A percentile compares a stretch with the other conserved stretches of the same genome.
Conservation (phyloP, 768 basidiomycete genomes). For the Lactifluus pinguis region DNA sequence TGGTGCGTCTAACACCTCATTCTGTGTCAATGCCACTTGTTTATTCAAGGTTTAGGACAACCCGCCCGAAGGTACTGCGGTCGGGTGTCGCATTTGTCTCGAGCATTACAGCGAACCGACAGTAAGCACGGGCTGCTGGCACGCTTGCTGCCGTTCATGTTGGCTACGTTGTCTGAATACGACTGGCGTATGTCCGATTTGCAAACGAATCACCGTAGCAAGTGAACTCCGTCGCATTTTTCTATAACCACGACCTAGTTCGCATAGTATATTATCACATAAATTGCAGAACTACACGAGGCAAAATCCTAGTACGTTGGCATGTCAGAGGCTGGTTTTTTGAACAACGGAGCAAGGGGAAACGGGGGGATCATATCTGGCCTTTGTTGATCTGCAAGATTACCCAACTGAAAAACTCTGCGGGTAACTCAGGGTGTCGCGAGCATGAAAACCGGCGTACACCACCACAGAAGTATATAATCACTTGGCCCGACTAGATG, state of each 20-base stretch:
- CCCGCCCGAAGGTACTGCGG: conserved; percentile 21
- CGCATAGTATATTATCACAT: neutral
- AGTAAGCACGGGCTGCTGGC: conserved; percentile 80
- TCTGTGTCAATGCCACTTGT: conserved; percentile 29
- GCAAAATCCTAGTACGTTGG: neutral
- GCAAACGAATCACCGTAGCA: conserved; percentile 75
- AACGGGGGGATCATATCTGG: conserved; percentile 66
- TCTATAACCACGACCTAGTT: conserved; percentile 31
- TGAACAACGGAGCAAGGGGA: neutral
- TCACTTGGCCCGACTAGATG: conserved; percentile 4
- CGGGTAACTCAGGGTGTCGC: conserved; percentile 25
- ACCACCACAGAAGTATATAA: conserved; percentile 20
- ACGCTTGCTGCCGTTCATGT: conserved; percentile 74
- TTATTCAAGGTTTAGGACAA: neutral
- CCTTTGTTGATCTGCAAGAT: conserved; percentile 64
- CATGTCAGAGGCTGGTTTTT: neutral
- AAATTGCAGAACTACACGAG: neutral
- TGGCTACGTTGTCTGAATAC: conserved; percentile 80
- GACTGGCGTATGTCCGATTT: conserved; percentile 78
- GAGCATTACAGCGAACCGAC: conserved; percentile 74
- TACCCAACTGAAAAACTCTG: conserved; percentile 45
- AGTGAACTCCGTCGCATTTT: conserved; percentile 71
- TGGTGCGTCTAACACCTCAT: neutral
- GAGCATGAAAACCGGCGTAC: conserved; percentile 38
- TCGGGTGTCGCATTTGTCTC: conserved; percentile 67